Evolutionary conservation across 345 rosid genomes (phyloP).

Genomic region (Gossypium ekmanianum): DNA sequence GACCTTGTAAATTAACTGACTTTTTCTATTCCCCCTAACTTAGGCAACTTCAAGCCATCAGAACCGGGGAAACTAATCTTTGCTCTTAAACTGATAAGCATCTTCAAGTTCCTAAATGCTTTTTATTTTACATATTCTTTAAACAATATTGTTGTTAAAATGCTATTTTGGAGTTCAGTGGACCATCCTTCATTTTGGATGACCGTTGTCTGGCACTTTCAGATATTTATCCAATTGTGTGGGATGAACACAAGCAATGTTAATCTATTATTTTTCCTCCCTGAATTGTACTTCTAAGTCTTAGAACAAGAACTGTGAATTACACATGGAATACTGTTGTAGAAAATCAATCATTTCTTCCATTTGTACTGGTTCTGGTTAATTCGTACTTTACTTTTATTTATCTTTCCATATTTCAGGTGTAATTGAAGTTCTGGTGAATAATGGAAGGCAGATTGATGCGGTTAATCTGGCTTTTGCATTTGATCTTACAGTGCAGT

Average conservation of each 20-base stretch:
- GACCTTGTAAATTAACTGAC: neutral
- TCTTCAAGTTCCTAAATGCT: neutral
- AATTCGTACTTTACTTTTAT: neutral
- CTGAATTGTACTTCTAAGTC: neutral
- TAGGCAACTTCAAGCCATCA: neutral
- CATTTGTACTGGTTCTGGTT: neutral
- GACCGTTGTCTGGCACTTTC: neutral
- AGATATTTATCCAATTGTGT: neutral
- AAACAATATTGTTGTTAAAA: neutral
- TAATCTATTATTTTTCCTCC: neutral
- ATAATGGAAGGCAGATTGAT: constrained; percentile 91
- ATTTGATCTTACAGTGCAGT: constrained; percentile 77
- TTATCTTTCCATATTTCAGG: neutral
- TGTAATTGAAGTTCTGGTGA: constrained; percentile 21
- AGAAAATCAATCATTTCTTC: neutral
- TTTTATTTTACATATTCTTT: neutral
- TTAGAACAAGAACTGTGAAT: neutral
- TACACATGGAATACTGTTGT: neutral
- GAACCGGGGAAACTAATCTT: neutral
- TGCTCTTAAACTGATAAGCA: too few species aligned
- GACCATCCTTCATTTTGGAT: constrained; percentile 1
- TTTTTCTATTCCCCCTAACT: neutral
- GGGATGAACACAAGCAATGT: neutral
- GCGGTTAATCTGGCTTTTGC: constrained; percentile 97
- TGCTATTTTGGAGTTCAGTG: constrained; percentile 5